Conservation (phyloP, 371 early-diverging fungal genomes). For the Mortierella sp. region DNA sequence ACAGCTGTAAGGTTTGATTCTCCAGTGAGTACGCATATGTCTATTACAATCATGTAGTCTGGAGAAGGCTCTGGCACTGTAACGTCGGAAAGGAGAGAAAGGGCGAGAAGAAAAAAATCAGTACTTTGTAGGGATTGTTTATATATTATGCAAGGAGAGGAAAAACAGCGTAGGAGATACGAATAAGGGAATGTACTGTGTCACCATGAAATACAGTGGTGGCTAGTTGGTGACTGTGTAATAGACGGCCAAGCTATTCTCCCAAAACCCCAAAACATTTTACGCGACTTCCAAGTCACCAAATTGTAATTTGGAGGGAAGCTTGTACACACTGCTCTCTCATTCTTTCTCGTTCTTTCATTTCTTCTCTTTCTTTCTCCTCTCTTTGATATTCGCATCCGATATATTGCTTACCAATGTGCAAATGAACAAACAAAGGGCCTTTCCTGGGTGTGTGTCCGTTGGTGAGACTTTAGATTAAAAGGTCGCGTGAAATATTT, state of each 20-base stretch:
- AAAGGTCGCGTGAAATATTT: conserved; percentile 80
- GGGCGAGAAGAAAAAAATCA: conserved; percentile 1
- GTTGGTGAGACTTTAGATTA: conserved; percentile 81
- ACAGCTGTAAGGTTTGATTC: conserved; percentile 72
- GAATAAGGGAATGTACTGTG: neutral
- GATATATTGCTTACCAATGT: conserved; percentile 58
- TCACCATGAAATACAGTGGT: too few relatives aligned
- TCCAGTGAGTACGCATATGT: conserved; percentile 75
- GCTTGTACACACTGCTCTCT: too few relatives aligned
- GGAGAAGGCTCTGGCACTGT: conserved; percentile 64
- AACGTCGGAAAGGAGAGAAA: neutral
- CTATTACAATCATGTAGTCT: conserved; percentile 86
- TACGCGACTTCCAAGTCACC: too few relatives aligned
- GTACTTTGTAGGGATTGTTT: neutral
- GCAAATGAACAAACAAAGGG: conserved; percentile 70
- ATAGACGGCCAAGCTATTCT: too few relatives aligned
- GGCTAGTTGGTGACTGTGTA: too few relatives aligned
- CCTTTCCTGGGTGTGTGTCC: conserved; percentile 78
- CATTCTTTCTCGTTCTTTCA: too few relatives aligned
- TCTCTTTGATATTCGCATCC: too few relatives aligned
- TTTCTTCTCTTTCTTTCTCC: too few relatives aligned
- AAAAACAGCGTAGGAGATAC: too few relatives aligned
- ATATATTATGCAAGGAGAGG: conserved; percentile 1
- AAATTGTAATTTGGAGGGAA: too few relatives aligned
- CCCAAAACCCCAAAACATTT: too few relatives aligned